A percentile compares a stretch with the other conserved stretches of the same genome.
phyloP scores from a whole-genome alignment of 2,329 filamentous ascomycete species.

The Botryotinia calthae region DNA sequence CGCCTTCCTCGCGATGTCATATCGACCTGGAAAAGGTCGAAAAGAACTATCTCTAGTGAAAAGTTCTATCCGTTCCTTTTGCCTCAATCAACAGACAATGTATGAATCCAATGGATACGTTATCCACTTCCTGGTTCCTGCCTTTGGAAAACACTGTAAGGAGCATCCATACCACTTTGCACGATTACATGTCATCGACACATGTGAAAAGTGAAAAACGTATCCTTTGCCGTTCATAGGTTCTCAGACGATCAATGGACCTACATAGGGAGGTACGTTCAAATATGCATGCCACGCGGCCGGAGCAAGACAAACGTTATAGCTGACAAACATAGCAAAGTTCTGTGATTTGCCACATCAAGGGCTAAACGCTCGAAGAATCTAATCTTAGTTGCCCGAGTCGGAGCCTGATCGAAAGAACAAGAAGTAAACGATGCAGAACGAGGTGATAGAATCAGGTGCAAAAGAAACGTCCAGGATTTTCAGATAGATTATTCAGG shows the following conservation, averaged over 20 bases:
- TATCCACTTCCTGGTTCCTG: neutral
- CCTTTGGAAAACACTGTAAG: no score
- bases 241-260: no score
- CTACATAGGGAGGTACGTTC: neutral
- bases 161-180: no score
- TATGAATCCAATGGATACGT: neutral
- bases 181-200: neutral
- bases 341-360: no score
- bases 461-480: no score
- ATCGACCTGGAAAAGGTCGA: neutral
- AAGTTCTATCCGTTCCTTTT: neutral
- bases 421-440: neutral
- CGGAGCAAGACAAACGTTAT: neutral
- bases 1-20: neutral
- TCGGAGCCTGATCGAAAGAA: neutral
- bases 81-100: neutral
- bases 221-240: neutral
- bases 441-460: neutral
- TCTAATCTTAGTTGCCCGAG: neutral
- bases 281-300: neutral
- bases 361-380: neutral
- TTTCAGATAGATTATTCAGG: no score
- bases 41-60: neutral
- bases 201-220: neutral
- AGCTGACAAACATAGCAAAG: neutral